Evolutionary conservation across 2,329 filamentous ascomycete species (phyloP).

Genomic region (Ophiobolus disseminans): DNA sequence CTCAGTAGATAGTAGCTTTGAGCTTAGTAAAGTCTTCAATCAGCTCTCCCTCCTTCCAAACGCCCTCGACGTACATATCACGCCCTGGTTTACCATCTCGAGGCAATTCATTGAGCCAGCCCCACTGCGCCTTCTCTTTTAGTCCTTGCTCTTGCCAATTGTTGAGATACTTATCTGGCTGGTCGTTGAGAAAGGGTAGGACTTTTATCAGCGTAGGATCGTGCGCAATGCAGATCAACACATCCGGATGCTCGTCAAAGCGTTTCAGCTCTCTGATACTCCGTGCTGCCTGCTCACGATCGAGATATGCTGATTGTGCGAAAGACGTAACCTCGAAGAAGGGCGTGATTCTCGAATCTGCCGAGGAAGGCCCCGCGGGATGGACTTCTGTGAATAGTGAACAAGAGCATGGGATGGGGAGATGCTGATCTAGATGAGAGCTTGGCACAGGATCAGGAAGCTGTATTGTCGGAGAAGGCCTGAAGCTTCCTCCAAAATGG

Average conservation of each 20-base stretch:
- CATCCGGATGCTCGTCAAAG: conserved; percentile 16
- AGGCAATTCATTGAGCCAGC: conserved; percentile 24
- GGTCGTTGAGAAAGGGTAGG: conserved; percentile 8
- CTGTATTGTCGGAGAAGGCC: conserved; percentile 16
- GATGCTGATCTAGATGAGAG: conserved; percentile 13
- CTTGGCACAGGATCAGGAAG: conserved; percentile 15
- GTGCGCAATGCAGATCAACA: conserved; percentile 23
- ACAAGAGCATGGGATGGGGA: conserved; percentile 17
- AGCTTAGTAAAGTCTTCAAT: conserved; percentile 18
- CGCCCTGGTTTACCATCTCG: conserved; percentile 14
- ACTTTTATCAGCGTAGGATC: conserved; percentile 17
- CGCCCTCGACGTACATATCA: conserved; percentile 14
- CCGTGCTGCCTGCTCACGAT: conserved; percentile 12
- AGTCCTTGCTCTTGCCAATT: conserved; percentile 7
- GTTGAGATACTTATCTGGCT: conserved; percentile 5
- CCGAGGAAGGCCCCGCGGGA: conserved; percentile 8
- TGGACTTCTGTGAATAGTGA: conserved; percentile 15
- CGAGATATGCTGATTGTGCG: conserved; percentile 20
- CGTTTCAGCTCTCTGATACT: conserved; percentile 16
- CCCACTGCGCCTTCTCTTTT: conserved; percentile 23
- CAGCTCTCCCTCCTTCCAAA: conserved; percentile 15
- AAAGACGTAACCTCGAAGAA: conserved; percentile 17
- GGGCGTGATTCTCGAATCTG: conserved; percentile 8
- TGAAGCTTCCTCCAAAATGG: conserved; percentile 26
- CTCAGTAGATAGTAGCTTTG: conserved; percentile 16